phyloP scores from a whole-genome alignment of 2,329 filamentous ascomycete species.

The Geosmithia flava region DNA sequence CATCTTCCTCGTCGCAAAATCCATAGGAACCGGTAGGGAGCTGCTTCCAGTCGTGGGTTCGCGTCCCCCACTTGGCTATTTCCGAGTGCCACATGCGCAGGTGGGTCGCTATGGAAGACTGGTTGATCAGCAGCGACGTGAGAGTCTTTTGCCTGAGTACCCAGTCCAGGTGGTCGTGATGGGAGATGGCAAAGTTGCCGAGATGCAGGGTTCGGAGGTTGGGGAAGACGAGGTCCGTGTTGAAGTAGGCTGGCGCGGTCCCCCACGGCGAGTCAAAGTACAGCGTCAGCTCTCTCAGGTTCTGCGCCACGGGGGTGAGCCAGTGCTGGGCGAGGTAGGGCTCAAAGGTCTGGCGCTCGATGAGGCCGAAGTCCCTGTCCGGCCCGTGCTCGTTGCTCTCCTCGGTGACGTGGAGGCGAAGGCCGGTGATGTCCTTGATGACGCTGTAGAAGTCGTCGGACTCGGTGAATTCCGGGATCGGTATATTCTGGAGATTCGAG shows the following conservation, averaged over 20 bases:
- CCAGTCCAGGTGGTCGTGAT: slow-evolving; percentile 12
- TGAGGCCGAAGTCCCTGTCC: slow-evolving; percentile 5
- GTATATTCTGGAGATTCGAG: slow-evolving; percentile 8
- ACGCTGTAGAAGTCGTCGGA: slow-evolving; percentile 4
- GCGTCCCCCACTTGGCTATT: not conserved
- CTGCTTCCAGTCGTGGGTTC: slow-evolving; percentile 6
- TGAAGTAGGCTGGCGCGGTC: slow-evolving; percentile 8
- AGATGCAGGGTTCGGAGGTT: slow-evolving; percentile 7
- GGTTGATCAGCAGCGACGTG: slow-evolving; percentile 1
- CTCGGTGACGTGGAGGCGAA: slow-evolving; percentile 5
- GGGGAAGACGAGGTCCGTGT: slow-evolving; percentile 9
- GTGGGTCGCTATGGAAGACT: slow-evolving; percentile 6
- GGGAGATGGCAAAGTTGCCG: slow-evolving; percentile 4
- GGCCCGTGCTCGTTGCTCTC: slow-evolving; percentile 4
- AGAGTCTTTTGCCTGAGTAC: slow-evolving; percentile 7
- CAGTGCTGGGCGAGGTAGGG: slow-evolving; percentile 8
- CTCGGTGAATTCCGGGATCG: slow-evolving; percentile 3
- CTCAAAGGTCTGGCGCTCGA: slow-evolving; percentile 9
- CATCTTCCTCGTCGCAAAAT: not conserved
- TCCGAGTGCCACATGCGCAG: not conserved
- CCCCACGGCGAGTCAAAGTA: slow-evolving; percentile 9
- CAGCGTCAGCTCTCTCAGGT: slow-evolving; percentile 9
- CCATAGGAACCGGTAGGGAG: slow-evolving; percentile 1
- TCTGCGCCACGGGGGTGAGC: slow-evolving; percentile 5
- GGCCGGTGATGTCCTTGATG: slow-evolving; percentile 5